phyloP scores from a whole-genome alignment of 805 yeast species.

The Pichia scutulata region DNA sequence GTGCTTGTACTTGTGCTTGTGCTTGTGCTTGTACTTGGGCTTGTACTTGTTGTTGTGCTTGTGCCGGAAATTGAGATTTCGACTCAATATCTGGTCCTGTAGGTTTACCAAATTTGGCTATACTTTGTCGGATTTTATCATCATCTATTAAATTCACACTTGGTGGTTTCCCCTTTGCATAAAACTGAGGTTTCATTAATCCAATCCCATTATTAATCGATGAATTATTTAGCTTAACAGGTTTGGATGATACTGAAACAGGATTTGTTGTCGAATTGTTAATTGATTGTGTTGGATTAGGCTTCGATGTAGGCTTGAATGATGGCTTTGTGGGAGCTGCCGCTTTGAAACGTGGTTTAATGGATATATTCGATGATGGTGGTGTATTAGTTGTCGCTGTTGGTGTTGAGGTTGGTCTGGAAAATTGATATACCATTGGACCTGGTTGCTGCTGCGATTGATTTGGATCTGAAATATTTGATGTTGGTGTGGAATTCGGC shows the following conservation, averaged over 20 bases:
- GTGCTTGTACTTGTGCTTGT: background rate
- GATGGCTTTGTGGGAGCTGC: conserved; percentile 9
- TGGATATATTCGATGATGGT: background rate
- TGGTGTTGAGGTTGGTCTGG: conserved; percentile 8
- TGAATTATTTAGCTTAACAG: background rate
- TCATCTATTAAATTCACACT: background rate
- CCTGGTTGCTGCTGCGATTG: conserved; percentile 1
- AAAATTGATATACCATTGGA: conserved; percentile 7
- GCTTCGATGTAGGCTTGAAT: conserved; percentile 10
- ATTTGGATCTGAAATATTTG: conserved; percentile 21
- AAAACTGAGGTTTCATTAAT: conserved; percentile 22
- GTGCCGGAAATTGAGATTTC: background rate
- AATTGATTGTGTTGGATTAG: background rate
- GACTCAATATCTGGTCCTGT: background rate
- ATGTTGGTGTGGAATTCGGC: conserved; percentile 16
- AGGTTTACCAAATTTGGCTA: conserved; percentile 6
- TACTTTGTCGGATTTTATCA: background rate
- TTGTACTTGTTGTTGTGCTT: no score
- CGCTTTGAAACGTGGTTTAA: conserved; percentile 3
- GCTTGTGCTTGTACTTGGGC: no score
- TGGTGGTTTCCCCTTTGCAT: conserved; percentile 13
- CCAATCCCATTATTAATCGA: conserved; percentile 9
- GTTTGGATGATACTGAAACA: background rate
- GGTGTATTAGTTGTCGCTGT: conserved; percentile 1
- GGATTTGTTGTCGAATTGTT: background rate